These are phyloP conservation scores for sunflower (Helianthus annuus) DNA, from an alignment of 129 eudicot species.

Conservation along the genomic window HanXRQr2.0-SUNRISE NC_035446.2:151811311-151811810, in stretches of 20 bases:
- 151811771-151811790: neutral
- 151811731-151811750: slow-evolving; percentile 76
- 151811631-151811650: slow-evolving; percentile 87
- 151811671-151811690: slow-evolving; percentile 81
- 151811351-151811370: too few relatives aligned
- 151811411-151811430: too few relatives aligned
- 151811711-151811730: slow-evolving; percentile 84
- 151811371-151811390: too few relatives aligned
- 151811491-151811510: too few relatives aligned
- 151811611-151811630: slow-evolving; percentile 80
- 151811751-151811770: neutral
- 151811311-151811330: too few relatives aligned
- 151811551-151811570: slow-evolving; percentile 87
- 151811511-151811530: too few relatives aligned
- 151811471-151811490: too few relatives aligned
- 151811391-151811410: too few relatives aligned
- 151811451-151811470: too few relatives aligned
- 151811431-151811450: too few relatives aligned
- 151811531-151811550: slow-evolving; percentile 84
- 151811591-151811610: slow-evolving; percentile 96
- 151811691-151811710: slow-evolving; percentile 82
- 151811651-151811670: slow-evolving; percentile 93
- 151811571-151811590: slow-evolving; percentile 84
- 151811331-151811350: too few relatives aligned
- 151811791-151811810: neutral